A percentile compares a stretch with the other conserved stretches of the same genome.
These are phyloP conservation scores for Xerocomus minutiporus DNA, from an alignment of 1,284 basidiomycete species.

Conservation along the genomic window DNA sequence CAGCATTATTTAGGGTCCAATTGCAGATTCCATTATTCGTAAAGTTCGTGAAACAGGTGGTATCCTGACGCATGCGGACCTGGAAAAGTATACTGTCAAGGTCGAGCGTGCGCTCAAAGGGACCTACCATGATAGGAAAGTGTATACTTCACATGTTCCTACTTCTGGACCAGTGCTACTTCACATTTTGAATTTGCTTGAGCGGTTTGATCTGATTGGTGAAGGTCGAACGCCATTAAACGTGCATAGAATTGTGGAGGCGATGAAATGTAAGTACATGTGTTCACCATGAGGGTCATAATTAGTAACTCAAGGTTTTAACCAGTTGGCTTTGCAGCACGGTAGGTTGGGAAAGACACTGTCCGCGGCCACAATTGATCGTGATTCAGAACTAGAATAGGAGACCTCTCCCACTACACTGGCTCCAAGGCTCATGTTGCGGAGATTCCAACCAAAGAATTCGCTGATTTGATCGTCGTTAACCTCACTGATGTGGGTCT, in stretches of 20 bases:
- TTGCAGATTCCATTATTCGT: constrained; percentile 68
- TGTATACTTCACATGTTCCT: constrained; percentile 84
- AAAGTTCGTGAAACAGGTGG: constrained; percentile 74
- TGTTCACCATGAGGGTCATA: constrained; percentile 9
- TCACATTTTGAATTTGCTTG: constrained; percentile 77
- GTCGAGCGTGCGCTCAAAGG: constrained; percentile 74
- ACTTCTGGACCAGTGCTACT: constrained; percentile 77
- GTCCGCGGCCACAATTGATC: constrained; percentile 10
- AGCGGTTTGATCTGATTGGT: constrained; percentile 54
- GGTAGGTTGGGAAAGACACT: constrained; percentile 33
- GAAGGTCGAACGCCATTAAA: constrained; percentile 53
- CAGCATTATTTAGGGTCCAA: constrained; percentile 49
- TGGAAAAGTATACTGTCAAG: constrained; percentile 66
- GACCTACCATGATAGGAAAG: constrained; percentile 68
- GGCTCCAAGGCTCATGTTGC: constrained; percentile 54
- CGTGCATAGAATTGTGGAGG: constrained; percentile 71
- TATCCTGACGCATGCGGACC: constrained; percentile 68
- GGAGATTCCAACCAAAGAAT: constrained; percentile 70
- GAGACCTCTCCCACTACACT: constrained; percentile 62
- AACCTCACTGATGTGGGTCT: constrained; percentile 74
- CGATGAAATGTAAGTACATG: constrained; percentile 59
- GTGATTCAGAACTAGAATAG: constrained; percentile 64
- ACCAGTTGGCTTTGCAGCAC: constrained; percentile 67
- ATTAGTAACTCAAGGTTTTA: constrained; percentile 8
- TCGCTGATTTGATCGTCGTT: constrained; percentile 53